phyloP scores from a whole-genome alignment of 441 rosid species.

The Jatropha podagrica region DNA sequence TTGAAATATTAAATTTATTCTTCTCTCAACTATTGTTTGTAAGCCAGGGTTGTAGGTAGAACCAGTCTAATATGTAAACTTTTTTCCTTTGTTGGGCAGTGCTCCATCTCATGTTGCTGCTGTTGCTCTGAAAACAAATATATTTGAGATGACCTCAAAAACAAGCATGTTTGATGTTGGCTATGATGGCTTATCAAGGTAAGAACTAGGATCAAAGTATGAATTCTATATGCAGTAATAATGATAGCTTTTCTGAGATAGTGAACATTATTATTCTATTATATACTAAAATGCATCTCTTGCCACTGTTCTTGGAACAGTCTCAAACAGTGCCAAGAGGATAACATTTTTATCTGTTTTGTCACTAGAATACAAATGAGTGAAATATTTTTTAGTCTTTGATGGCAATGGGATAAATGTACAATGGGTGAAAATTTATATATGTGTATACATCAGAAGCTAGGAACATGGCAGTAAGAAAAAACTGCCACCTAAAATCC shows the following conservation, averaged over 20 bases:
- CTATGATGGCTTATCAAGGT: constrained; percentile 63
- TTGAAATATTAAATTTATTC: neutral
- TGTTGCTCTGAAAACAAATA: constrained; percentile 54
- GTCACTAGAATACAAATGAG: no score
- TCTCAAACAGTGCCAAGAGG: no score
- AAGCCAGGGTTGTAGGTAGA: neutral
- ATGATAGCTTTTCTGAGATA: neutral
- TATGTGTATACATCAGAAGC: no score
- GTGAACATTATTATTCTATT: no score
- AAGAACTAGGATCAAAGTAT: constrained; percentile 10
- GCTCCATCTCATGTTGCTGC: constrained; percentile 72
- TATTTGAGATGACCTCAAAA: constrained; percentile 63
- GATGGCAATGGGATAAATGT: no score
- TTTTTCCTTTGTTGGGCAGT: constrained; percentile 39
- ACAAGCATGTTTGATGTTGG: constrained; percentile 42
- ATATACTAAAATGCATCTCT: no score
- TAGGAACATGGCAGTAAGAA: no score
- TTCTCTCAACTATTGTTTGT: neutral
- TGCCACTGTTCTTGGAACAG: no score
- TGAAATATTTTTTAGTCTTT: no score
- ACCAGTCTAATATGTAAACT: neutral
- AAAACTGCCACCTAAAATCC: no score
- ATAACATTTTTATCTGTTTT: no score
- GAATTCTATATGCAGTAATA: neutral
- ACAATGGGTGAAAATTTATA: no score